Evolutionary conservation across 371 early-diverging fungal genomes (phyloP).

Genomic region (Massospora cicadina): DNA sequence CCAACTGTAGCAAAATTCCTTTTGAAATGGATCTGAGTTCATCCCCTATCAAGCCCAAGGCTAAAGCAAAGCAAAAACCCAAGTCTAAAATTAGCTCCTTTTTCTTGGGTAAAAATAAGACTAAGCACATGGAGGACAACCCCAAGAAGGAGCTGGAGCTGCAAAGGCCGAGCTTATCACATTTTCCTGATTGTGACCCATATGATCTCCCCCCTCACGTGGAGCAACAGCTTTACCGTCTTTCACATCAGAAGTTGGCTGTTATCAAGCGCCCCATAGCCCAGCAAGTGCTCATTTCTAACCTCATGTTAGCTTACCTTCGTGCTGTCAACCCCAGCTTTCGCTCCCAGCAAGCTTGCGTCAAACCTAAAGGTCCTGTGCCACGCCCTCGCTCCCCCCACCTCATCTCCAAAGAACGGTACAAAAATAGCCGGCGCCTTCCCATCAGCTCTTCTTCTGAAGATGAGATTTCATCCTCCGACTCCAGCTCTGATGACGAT

Average conservation of each 20-base stretch:
- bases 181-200: slow-evolving; percentile 20
- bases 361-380: neutral
- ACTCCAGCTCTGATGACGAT: slow-evolving; percentile 9
- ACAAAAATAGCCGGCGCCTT: neutral
- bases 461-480: neutral
- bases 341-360: neutral
- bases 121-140: neutral
- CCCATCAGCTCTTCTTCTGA: neutral
- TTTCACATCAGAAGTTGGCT: slow-evolving; percentile 81
- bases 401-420: slow-evolving; percentile 7
- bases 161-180: too few relatives aligned
- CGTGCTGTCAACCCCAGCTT: slow-evolving; percentile 31
- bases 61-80: slow-evolving; percentile 1
- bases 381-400: slow-evolving; percentile 9
- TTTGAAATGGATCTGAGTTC: neutral
- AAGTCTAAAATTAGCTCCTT: slow-evolving; percentile 4
- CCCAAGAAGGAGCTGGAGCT: slow-evolving; percentile 6
- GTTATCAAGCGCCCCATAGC: slow-evolving; percentile 70
- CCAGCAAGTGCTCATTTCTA: slow-evolving; percentile 85
- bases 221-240: slow-evolving; percentile 75
- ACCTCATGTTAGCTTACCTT: slow-evolving; percentile 91
- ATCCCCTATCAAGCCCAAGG: too few relatives aligned
- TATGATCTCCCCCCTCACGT: slow-evolving; percentile 61
- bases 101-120: neutral
- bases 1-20: neutral